These are phyloP conservation scores for Samsoniella hepiali DNA, from an alignment of 2,329 filamentous ascomycete genomes.

Conservation along the genomic window DNA sequence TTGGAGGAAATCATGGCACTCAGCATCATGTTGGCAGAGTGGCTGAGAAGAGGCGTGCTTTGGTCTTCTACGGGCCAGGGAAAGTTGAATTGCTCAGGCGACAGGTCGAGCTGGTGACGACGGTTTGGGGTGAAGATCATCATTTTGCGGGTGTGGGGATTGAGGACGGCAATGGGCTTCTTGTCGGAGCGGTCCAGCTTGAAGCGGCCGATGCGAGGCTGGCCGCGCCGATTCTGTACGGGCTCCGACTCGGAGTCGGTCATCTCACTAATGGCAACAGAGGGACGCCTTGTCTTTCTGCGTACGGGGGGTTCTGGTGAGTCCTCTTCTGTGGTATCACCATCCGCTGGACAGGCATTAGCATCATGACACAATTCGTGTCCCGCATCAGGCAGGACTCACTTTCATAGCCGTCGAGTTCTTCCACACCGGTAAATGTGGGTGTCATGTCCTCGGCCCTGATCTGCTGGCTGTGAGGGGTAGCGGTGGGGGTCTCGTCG, in stretches of 20 bases:
- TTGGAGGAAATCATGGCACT: slow-evolving; percentile 63
- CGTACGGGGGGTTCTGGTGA: slow-evolving; percentile 47
- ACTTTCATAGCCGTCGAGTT: slow-evolving; percentile 59
- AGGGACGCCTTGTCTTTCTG: slow-evolving; percentile 46
- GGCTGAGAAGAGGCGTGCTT: slow-evolving; percentile 58
- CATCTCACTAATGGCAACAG: slow-evolving; percentile 35
- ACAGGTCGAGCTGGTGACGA: slow-evolving; percentile 48
- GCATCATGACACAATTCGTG: slow-evolving; percentile 26
- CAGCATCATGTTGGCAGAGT: slow-evolving; percentile 75
- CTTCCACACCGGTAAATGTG: slow-evolving; percentile 35
- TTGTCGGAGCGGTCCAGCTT: slow-evolving; percentile 51
- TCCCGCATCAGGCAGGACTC: slow-evolving; percentile 37
- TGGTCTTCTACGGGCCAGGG: slow-evolving; percentile 42
- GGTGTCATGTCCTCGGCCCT: slow-evolving; percentile 27
- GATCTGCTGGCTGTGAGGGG: slow-evolving; percentile 34
- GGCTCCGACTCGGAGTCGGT: slow-evolving; percentile 52
- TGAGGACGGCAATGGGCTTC: slow-evolving; percentile 58
- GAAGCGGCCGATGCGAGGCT: slow-evolving; percentile 54
- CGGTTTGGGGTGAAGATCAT: slow-evolving; percentile 60
- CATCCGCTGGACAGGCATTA: slow-evolving; percentile 51
- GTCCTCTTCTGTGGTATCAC: slow-evolving; percentile 61
- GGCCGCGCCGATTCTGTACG: slow-evolving; percentile 46
- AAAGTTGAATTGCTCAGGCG: slow-evolving; percentile 53
- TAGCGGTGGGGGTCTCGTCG: slow-evolving; percentile 42
- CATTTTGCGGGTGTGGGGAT: slow-evolving; percentile 57